Conservation (phyloP, 2,329 filamentous ascomycete genomes). For the Pseudohalonectria lignicola region DNA sequence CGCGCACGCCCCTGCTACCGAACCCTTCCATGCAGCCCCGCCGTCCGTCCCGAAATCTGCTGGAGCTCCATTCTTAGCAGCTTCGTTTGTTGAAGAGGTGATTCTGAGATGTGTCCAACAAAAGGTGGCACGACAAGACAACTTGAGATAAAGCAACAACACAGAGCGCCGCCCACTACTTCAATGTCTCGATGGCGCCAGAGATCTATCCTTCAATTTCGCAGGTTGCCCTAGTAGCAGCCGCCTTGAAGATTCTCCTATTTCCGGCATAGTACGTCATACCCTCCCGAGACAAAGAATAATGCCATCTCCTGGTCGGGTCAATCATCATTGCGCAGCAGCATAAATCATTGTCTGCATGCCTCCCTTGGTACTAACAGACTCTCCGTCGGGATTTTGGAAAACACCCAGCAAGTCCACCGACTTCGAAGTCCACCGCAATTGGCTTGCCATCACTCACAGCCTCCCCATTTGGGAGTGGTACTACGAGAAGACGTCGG, state of each 20-base stretch:
- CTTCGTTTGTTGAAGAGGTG: too few relatives aligned
- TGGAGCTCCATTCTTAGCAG: too few relatives aligned
- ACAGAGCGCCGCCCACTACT: not conserved
- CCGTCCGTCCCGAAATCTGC: too few relatives aligned
- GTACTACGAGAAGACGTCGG: conserved; percentile 96
- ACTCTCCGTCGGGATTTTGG: too few relatives aligned
- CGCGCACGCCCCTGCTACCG: too few relatives aligned
- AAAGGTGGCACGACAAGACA: not conserved
- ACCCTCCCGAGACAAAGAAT: not conserved
- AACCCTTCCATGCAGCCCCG: too few relatives aligned
- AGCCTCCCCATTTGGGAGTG: conserved; percentile 78
- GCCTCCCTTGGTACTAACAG: too few relatives aligned
- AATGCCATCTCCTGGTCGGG: not conserved
- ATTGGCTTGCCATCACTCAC: conserved; percentile 95
- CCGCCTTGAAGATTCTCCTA: conserved; percentile 81
- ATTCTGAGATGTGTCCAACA: too few relatives aligned
- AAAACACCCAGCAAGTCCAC: conserved; percentile 98
- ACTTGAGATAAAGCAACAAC: not conserved
- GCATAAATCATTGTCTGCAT: too few relatives aligned
- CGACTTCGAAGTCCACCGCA: conserved; percentile 97
- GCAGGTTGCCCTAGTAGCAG: conserved; percentile 78
- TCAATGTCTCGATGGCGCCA: conserved; percentile 43
- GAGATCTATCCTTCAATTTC: conserved; percentile 77
- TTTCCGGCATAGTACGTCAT: conserved; percentile 89
- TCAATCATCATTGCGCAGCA: too few relatives aligned